Evolutionary conservation across 179 eudicot genomes (phyloP), one percentile per base, ranked within the genome.

Genomic region (Pouteria campechiana): DNA sequence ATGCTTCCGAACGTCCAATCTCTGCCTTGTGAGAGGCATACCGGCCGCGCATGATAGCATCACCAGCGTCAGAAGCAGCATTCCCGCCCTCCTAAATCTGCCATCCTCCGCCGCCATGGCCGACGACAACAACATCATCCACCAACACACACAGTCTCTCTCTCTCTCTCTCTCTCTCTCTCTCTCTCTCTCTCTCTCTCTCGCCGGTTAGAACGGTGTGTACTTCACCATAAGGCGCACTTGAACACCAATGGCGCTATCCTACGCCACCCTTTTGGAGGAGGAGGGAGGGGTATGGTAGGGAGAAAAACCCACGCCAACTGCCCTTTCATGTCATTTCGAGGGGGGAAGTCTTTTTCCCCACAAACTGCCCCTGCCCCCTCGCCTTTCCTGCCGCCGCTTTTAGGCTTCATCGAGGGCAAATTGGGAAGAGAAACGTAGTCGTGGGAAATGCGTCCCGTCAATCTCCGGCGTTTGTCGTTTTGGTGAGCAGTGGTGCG

Each of bases 1-100:
- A 62, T 84, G 97, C 57, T 73, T 88, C 37, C 62, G 57, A 18
- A 88, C 78, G 37, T 69, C 60, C 5, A 88, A 72, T 64, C 71
- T 71, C 75, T 88, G 94, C 41, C 69, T 79, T 6, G 81, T 55
- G 24, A 44, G 52, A 19, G 76, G 46, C 3, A 67, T 30, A 55
- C 78, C 52, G 15, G 57, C 70, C 25, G 83, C 78, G 34, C 58
- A 64, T 12, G 70, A 57, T 29, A 62, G 60, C 29, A 66, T 49
- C 41, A 63, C 41, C 52, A 69, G 37, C n/a, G n/a, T n/a, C n/a
- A n/a, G 48, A 35, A 72, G 38, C n/a, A 54, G 43, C 33, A 41
- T 37, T 0, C 8, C 41, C 18, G 37, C 19, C 10, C 49, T 46
- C 29, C 41, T 46, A n/a, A n/a, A n/a, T 48, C 46, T 57, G 40